A percentile compares a stretch with the other conserved stretches of the same genome.
Evolutionary conservation across 441 rosid species (phyloP).

Genomic region (Macaranga tanarius): DNA sequence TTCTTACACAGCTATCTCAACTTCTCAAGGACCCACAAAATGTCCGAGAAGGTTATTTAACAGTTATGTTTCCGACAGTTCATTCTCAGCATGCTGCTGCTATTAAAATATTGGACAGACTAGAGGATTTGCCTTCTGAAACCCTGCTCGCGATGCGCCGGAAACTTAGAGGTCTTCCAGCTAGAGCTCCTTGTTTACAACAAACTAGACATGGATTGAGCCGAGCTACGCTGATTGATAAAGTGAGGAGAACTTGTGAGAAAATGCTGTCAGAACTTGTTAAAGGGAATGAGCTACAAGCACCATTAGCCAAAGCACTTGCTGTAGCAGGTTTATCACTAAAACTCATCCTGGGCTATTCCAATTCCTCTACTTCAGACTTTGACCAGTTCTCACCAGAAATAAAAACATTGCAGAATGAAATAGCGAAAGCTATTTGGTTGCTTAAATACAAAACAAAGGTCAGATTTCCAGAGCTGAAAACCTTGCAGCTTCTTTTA

Average conservation of each 20-base stretch:
- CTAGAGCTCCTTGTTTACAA: conserved; percentile 37
- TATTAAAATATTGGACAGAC: conserved; percentile 44
- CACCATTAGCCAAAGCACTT: conserved; percentile 72
- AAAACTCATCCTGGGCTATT: conserved; percentile 41
- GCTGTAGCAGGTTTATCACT: conserved; percentile 59
- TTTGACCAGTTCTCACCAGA: conserved; percentile 54
- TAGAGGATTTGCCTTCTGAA: conserved; percentile 52
- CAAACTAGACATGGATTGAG: conserved; percentile 31
- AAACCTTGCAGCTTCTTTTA: conserved; percentile 49
- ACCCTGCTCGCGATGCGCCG: conserved; percentile 64
- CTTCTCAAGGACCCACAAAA: conserved; percentile 54
- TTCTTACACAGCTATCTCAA: conserved; percentile 38
- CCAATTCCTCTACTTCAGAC: conserved; percentile 27
- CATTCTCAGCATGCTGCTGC: conserved; percentile 43
- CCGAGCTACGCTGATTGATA: conserved; percentile 42
- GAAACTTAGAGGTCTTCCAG: conserved; percentile 54
- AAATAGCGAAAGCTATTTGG: conserved; percentile 68
- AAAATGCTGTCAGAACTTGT: conserved; percentile 62
- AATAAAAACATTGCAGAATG: conserved; percentile 56
- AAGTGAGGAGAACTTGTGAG: conserved; percentile 40
- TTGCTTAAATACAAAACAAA: conserved; percentile 39
- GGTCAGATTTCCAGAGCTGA: conserved; percentile 51
- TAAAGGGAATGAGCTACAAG: conserved; percentile 40
- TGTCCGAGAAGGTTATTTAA: conserved; percentile 39
- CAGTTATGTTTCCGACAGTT: conserved; percentile 31